Evolutionary conservation across 345 rosid genomes (phyloP), one percentile per base, ranked within the genome.

Genomic region (Mallotus nudiflorus): DNA sequence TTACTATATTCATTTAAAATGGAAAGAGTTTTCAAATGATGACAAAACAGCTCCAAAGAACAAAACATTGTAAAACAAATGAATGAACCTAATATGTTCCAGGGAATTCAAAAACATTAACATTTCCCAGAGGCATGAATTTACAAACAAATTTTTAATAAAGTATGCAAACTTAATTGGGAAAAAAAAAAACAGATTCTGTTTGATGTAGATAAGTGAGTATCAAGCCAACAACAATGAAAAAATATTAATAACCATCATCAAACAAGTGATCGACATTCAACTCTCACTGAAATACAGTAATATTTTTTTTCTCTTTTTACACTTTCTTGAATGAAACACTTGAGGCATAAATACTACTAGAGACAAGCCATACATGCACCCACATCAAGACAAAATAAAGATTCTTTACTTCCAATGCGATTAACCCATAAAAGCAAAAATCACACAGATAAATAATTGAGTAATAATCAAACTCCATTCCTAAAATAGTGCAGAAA

Each of bases 391-490:
- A 53, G 13, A 40, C 40, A 62, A 54, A 53, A 67, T 3, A 37
- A 3, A 50, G 71, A 65, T 70, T 66, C 71, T 53, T 75, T 68
- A 56, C 78, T 68, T 73, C 25, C 13, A 20, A 68, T 62, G 57
- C 33, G 33, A 67, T 70, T 69, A 19, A 56, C 55, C 59, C 39
- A 33, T 37, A 65, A 71, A 52, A 64, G 45, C 20, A 27, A 33
- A 20, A 48, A 15, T 24, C 33, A 53, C 25, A 55, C 20, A 28
- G 7, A 4, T 52, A 59, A 66, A 29, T n/a, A 18, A 16, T 22
- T 20, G 42, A 1, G 28, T n/a, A 56, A 31, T 45, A 56, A 33
- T 45, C 19, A 10, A 40, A 42, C 50, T 20, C 22, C 33, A 24
- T 12, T 52, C n/a, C 29, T 16, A 9, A 53, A 67, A 39, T 20